Conservation (phyloP, 768 basidiomycete species). For the Boletellus ananiceps region DNA sequence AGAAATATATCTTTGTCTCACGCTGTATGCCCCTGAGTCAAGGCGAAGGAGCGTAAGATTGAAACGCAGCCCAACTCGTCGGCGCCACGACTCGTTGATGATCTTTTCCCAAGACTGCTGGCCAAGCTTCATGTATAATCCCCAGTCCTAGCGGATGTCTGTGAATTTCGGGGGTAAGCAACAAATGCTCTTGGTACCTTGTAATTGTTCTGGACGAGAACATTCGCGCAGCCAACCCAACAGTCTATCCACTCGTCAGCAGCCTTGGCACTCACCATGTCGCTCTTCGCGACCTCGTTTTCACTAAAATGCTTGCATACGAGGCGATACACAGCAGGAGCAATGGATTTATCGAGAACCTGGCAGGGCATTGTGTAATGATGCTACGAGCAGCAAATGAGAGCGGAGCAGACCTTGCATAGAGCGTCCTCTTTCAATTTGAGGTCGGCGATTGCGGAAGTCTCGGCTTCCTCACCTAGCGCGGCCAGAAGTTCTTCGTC, state of each 20-base stretch:
- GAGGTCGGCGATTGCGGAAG: constrained; percentile 24
- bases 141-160: constrained; percentile 50
- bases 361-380: constrained; percentile 16
- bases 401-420: constrained; percentile 40
- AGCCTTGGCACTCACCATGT: constrained; percentile 28
- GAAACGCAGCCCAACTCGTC: constrained; percentile 60
- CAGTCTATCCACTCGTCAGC: constrained; percentile 61
- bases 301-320: constrained; percentile 46
- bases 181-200: constrained; percentile 31
- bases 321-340: constrained; percentile 51
- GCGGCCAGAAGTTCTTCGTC: constrained; percentile 58
- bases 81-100: constrained; percentile 45
- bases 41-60: constrained; percentile 51
- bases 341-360: constrained; percentile 48
- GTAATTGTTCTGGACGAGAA: constrained; percentile 50
- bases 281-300: constrained; percentile 15
- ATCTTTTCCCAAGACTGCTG: constrained; percentile 54
- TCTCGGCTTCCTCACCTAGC: constrained; percentile 37
- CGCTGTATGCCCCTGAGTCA: constrained; percentile 58
- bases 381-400: neutral
- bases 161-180: neutral
- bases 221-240: constrained; percentile 68
- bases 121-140: constrained; percentile 48
- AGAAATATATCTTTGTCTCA: constrained; percentile 28
- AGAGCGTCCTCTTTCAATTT: constrained; percentile 45